Conservation (phyloP, 73 alveolate species). For the Paramecium octaurelia region DNA sequence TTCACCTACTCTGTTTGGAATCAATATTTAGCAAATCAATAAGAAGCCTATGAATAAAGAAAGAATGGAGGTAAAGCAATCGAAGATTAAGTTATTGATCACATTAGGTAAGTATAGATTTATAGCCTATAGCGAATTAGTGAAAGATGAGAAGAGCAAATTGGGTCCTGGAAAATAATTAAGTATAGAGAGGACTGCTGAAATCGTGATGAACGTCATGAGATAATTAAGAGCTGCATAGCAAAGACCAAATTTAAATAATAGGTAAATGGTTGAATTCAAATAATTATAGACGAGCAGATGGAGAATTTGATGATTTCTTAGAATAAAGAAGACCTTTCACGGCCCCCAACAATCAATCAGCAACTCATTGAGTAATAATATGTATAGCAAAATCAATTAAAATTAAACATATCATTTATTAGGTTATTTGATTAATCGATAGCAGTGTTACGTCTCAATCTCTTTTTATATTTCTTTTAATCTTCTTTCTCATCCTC, state of each 20-base stretch:
- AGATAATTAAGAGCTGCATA: constrained; percentile 56
- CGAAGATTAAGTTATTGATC: constrained; percentile 54
- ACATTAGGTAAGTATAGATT: constrained; percentile 6
- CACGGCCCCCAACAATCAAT: constrained; percentile 41
- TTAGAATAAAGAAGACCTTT: constrained; percentile 60
- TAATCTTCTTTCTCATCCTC: neutral
- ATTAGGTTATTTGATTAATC: neutral
- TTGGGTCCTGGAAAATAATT: constrained; percentile 49
- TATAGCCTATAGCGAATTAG: constrained; percentile 2
- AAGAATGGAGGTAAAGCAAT: constrained; percentile 51
- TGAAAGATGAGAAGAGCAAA: constrained; percentile 49
- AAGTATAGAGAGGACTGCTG: constrained; percentile 55
- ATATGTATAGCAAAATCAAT: neutral
- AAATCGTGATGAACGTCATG: constrained; percentile 52
- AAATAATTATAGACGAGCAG: constrained; percentile 12
- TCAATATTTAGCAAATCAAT: constrained; percentile 43
- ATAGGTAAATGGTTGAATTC: neutral
- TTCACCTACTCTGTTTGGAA: constrained; percentile 55
- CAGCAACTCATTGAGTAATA: constrained; percentile 59
- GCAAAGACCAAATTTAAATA: constrained; percentile 36
- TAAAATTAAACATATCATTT: neutral
- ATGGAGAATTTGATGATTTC: constrained; percentile 63
- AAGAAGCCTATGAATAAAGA: constrained; percentile 58
- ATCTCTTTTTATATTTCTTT: neutral
- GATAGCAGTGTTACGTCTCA: neutral